These are phyloP conservation scores for Chenopodium suecicum DNA, from an alignment of 148 eudicot species.

Conservation along the genomic window DNA sequence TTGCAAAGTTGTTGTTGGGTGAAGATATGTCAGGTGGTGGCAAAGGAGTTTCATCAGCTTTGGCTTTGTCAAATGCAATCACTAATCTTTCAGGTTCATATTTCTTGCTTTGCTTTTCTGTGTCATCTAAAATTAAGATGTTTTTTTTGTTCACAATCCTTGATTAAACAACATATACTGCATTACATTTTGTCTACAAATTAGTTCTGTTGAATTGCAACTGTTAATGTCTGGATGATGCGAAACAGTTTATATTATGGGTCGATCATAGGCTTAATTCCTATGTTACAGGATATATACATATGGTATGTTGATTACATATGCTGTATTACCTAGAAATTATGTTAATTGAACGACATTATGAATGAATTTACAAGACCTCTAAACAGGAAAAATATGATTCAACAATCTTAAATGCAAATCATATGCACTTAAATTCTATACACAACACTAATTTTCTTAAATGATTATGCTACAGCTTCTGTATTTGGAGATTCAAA, in stretches of 20 bases:
- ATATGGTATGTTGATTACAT: too few species aligned
- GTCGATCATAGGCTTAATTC: not conserved
- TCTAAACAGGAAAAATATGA: too few species aligned
- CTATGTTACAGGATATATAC: too few species aligned
- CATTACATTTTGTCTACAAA: too few species aligned
- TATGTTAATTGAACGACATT: too few species aligned
- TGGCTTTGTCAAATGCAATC: slow-evolving; percentile 80
- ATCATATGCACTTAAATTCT: too few species aligned
- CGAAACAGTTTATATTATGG: not conserved
- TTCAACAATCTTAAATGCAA: too few species aligned
- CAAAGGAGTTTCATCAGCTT: slow-evolving; percentile 79
- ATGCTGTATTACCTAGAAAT: too few species aligned
- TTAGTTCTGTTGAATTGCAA: not conserved
- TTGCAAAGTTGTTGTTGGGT: slow-evolving; percentile 65
- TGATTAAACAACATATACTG: not conserved
- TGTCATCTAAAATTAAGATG: not conserved
- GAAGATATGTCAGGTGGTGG: slow-evolving; percentile 87
- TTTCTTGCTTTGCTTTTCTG: not conserved
- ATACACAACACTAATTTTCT: not conserved
- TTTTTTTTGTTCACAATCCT: not conserved
- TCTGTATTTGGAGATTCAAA: slow-evolving; percentile 75
- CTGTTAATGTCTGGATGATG: not conserved
- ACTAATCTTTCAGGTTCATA: slow-evolving; percentile 66
- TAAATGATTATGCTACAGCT: slow-evolving; percentile 42
- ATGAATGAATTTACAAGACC: too few species aligned